Evolutionary conservation across 2,329 filamentous ascomycete genomes (phyloP).

Genomic region (Dendryphion nanum): DNA sequence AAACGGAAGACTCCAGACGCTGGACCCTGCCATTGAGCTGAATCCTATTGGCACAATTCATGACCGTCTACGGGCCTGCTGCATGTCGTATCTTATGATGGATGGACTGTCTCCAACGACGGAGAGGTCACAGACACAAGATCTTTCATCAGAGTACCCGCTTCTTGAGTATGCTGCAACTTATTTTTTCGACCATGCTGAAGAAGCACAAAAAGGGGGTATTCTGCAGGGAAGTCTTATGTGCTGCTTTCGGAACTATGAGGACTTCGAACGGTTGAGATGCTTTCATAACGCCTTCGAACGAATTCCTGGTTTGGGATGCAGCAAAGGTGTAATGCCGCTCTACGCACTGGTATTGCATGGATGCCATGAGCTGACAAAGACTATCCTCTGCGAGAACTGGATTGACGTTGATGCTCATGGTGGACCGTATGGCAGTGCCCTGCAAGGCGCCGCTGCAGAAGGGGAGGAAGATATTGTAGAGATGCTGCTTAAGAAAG

Average conservation of each 20-base stretch:
- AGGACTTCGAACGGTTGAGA: slow-evolving; percentile 23
- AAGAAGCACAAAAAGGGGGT: slow-evolving; percentile 28
- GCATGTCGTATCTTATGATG: slow-evolving; percentile 39
- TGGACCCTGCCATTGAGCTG: slow-evolving; percentile 31
- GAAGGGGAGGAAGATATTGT: background rate
- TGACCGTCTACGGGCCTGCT: slow-evolving; percentile 46
- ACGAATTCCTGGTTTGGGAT: slow-evolving; percentile 12
- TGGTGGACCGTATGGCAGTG: slow-evolving; percentile 1
- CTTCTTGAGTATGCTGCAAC: slow-evolving; percentile 48
- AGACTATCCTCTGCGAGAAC: slow-evolving; percentile 13
- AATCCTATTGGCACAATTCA: slow-evolving; percentile 40
- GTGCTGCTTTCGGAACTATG: slow-evolving; percentile 18
- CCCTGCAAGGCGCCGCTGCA: background rate
- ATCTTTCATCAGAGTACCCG: slow-evolving; percentile 31
- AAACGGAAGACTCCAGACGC: slow-evolving; percentile 18
- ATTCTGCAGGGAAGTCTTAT: slow-evolving; percentile 15
- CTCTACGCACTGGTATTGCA: slow-evolving; percentile 17
- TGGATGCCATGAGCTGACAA: slow-evolving; percentile 14
- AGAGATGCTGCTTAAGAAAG: background rate
- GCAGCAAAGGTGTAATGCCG: slow-evolving; percentile 11
- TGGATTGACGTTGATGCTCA: background rate
- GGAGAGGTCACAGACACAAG: slow-evolving; percentile 3
- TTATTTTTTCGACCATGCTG: slow-evolving; percentile 45
- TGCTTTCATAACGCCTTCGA: slow-evolving; percentile 34
- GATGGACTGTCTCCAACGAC: slow-evolving; percentile 12